Evolutionary conservation across 2,329 filamentous ascomycete species (phyloP), one percentile per base, ranked within the genome.

Genomic region (Aspergillus alliaceus): DNA sequence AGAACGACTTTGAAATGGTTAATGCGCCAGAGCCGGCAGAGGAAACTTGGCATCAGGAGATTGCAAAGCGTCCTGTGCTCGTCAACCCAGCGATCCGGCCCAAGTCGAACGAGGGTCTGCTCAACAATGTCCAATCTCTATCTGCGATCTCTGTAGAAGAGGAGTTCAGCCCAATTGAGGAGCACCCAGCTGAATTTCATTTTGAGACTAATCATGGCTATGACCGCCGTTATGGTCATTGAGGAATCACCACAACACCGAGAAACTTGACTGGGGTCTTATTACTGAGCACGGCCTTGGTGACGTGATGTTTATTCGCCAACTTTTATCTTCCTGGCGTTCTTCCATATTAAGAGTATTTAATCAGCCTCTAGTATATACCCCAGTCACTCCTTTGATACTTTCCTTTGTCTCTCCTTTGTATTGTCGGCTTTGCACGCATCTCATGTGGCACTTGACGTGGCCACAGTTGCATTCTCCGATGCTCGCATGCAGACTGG

Each of bases 61-160:
- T 85, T 44, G 82, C 77, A 9, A 80, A 83, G 62, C 81, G 84
- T 50, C 84, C 86, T 7, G 86, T 85, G 0, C 79, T 96, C 29
- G 81, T 95, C 14, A 85, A 87, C 58, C 83, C 76, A 6, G 51
- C 75, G 8, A 73, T 83, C 25, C 81, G 84, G 15, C 77, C 83
- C n/a, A 86, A 84, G 66, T 89, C 86, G 1, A 80, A 79, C 24
- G 83, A 88, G 71, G 86, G 82, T 3, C 73, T 88, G 3, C 71
- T 87, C 9, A 82, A 82, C 54, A 81, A 81, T 51, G 82, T 79
- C 61, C 71, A 75, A 12, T 72, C 73, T 11, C 58, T 71, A 61
- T 69, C 69, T 8, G 69, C 70, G 6, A 72, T 71, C 44, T 69
- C 68, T 18, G 67, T 68, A 2, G 72, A 70, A 44, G 69, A 71